Base-by-base conservation (phyloP, 1,139 yeast genomes). In the Hansenula lynferdii region DNA sequence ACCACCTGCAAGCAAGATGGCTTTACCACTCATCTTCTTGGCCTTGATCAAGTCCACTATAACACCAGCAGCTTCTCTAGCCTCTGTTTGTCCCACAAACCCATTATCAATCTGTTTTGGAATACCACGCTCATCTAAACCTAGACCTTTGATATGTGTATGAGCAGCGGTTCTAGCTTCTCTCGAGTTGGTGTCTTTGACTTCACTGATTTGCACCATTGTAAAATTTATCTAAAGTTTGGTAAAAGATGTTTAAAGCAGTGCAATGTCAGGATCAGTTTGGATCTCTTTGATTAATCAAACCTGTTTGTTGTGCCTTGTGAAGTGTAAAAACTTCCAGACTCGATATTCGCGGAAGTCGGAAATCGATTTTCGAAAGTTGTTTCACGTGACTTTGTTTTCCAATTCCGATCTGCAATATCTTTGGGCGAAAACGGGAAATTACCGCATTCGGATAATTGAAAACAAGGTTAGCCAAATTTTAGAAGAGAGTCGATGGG, bases 1-100 rank as follows among this genome's bases (percentile, higher is more conserved):
- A 5, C 96, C 95, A 44, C 98, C 98, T 0, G 98, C 97, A 39
- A 92, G 70, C 45, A 92, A 66, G 34, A 92, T 80, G n/a, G 97
- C 98, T 59, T 89, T 86, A 22, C 98, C 98, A 40, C 95, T 83
- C 86, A 92, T 84, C 61, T 83, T 89, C 58, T 86, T 87, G 28
- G 92, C 84, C 64, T 89, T 90, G 66, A 92, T 89, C 56, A 92
- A 70, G 62, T 92, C 98, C 27, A 92, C 97, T 48, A 92, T 77
- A 38, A 94, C 82, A 45, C 98, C 98, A 61, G 97, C 90, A 1
- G 97, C 97, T 64, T 92, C 98, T 61, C 98, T 77, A 12, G 99
- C 98, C 50, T 82, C 87, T 11, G 73, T 72, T 62, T 92, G 99
- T 33, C 98, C 98, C 35, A 92, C 95, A 59, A 92, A 92, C 5